A percentile compares a stretch with the other conserved stretches of the same genome.
Evolutionary conservation across 2,329 filamentous ascomycete genomes (phyloP).

Genomic region (Ophiostoma pallidulum): DNA sequence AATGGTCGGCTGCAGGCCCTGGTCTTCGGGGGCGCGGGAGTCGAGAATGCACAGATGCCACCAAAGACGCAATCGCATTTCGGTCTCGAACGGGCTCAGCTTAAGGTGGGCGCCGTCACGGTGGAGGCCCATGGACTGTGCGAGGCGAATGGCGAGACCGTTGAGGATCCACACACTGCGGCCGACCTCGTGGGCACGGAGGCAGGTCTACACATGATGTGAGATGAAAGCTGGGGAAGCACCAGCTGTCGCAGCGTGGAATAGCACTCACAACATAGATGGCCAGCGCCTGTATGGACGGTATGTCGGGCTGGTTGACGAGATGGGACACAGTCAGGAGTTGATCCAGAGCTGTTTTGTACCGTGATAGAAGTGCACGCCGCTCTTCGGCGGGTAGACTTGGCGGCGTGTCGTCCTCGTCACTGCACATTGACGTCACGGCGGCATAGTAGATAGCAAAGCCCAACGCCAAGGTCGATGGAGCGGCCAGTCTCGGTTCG

Average conservation of each 20-base stretch:
- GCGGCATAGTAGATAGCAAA: conserved; percentile 7
- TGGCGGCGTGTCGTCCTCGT: not conserved
- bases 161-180: conserved; percentile 28
- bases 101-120: conserved; percentile 35
- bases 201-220: conserved; percentile 1
- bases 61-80: conserved; percentile 44
- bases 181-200: not conserved
- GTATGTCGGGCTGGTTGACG: not conserved
- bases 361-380: not conserved
- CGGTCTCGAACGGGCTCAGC: conserved; percentile 41
- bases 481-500: not conserved
- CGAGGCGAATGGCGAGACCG: conserved; percentile 36
- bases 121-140: conserved; percentile 33
- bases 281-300: not conserved
- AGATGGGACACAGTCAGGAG: not conserved
- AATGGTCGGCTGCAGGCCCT: conserved; percentile 30
- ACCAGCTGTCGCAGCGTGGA: too few relatives aligned
- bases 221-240: too few relatives aligned
- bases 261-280: not conserved
- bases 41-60: conserved; percentile 46
- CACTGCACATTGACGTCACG: not conserved
- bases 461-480: not conserved
- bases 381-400: not conserved
- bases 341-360: not conserved
- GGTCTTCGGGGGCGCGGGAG: conserved; percentile 45